These are phyloP conservation scores for Diplocarpon rosae DNA, from an alignment of 2,329 filamentous ascomycete species.

Conservation along the genomic window DNA sequence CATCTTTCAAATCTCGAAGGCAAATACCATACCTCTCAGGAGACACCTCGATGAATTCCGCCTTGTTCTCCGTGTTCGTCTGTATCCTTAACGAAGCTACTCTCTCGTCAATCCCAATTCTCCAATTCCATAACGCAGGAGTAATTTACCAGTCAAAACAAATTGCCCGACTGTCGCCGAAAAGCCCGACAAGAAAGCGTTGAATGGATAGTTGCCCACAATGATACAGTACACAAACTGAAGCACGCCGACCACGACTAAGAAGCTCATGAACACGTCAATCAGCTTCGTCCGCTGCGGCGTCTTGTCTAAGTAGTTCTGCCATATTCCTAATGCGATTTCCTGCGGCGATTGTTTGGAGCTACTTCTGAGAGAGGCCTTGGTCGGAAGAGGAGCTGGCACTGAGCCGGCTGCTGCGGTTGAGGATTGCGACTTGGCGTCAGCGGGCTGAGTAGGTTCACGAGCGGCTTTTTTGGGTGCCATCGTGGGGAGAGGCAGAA, in stretches of 20 bases:
- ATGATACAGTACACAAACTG: slow-evolving; percentile 91
- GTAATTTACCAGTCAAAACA: slow-evolving; percentile 68
- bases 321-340: slow-evolving; percentile 60
- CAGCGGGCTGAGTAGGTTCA: slow-evolving; percentile 18
- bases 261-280: slow-evolving; percentile 81
- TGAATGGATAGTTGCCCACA: slow-evolving; percentile 97
- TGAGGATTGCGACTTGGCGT: slow-evolving; percentile 14
- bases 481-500: slow-evolving; percentile 28
- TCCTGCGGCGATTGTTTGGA: slow-evolving; percentile 29
- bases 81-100: slow-evolving; percentile 75
- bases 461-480: slow-evolving; percentile 37
- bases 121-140: background rate
- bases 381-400: slow-evolving; percentile 14
- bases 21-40: slow-evolving; percentile 58
- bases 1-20: background rate
- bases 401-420: slow-evolving; percentile 22
- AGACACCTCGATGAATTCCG: slow-evolving; percentile 64
- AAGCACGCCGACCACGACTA: slow-evolving; percentile 73
- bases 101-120: slow-evolving; percentile 1
- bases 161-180: slow-evolving; percentile 93
- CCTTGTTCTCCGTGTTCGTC: slow-evolving; percentile 72
- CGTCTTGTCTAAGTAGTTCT: slow-evolving; percentile 69
- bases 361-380: slow-evolving; percentile 18
- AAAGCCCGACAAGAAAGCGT: slow-evolving; percentile 95
- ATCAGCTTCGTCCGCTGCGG: slow-evolving; percentile 86